Evolutionary conservation across 495 filamentous ascomycete species (phyloP).

Genomic region (Podospora pseudocomata): DNA sequence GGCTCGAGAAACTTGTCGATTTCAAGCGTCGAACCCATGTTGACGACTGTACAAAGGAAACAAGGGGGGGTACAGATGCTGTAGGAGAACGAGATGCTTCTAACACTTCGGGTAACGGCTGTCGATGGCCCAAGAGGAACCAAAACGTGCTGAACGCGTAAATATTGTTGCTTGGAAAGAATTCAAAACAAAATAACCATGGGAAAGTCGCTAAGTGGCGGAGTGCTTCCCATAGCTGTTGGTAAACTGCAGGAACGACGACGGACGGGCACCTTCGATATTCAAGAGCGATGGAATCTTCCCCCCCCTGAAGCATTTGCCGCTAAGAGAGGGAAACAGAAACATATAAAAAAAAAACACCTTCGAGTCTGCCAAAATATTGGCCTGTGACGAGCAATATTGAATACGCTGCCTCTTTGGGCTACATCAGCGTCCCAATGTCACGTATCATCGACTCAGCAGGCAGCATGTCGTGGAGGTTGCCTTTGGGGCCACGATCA

Average conservation of each 20-base stretch:
- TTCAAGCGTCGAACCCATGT: neutral
- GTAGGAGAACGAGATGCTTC: neutral
- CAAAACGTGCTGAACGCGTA: neutral
- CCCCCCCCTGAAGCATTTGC: neutral
- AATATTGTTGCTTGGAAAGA: neutral
- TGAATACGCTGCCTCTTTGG: neutral
- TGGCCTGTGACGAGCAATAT: neutral
- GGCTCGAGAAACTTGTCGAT: constrained; percentile 46
- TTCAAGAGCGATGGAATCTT: neutral
- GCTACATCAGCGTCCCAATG: constrained; percentile 3
- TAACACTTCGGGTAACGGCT: neutral
- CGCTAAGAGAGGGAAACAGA: neutral
- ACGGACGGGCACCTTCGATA: neutral
- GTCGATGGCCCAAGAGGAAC: neutral
- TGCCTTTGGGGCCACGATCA: neutral
- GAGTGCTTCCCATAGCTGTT: neutral
- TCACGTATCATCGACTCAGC: constrained; percentile 7
- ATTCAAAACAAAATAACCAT: neutral
- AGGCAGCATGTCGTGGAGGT: neutral
- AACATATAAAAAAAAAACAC: neutral
- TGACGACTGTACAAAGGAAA: neutral
- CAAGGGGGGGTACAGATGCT: neutral
- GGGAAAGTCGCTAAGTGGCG: neutral
- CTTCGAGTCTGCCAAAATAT: neutral
- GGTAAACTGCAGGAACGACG: neutral